Base-by-base conservation (phyloP, 306 rosid species). In the Trifolium subterraneum region DNA sequence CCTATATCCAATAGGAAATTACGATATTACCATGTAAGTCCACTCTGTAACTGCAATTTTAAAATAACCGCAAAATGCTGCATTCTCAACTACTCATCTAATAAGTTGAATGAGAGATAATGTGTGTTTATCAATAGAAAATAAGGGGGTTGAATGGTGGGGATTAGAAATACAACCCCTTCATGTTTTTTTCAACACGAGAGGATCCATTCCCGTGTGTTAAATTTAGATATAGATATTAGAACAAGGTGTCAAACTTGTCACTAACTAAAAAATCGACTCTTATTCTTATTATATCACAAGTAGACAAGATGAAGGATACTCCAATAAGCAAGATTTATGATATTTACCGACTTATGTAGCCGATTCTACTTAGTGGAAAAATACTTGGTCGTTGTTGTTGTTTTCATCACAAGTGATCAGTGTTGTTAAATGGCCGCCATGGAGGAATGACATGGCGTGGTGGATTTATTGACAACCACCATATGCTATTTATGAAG, bases 201-300 rank as follows among this genome's bases (percentile, higher is more conserved):
- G 19, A 59, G 64, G 64, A 59, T 59, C 36, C 38, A 25, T 19
- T 27, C 39, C 2, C 1, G 19, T 59, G 20, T 58, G 16, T 23
- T 20, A 22, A 55, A 55, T 55, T 20, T 59, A 29, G 20, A 59
- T 59, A 7, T 31, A 20, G 7, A 36, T 11, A 7, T 50, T 74
- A 23, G 59, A 48, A 51, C 31, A 23, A 23, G 63, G 42, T 70
- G 3, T 47, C 10, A 51, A 52, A 48, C 51, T 63, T 74, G 68
- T n/a, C 25, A 27, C 48, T 50, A 68, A 39, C 13, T 18, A 41
- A 73, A n/a, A 41, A 10, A 7, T 20, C 4, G 71, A 25, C 15
- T 36, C 11, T 68, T 72, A 7, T 33, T 36, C 11, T 68, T 72
- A 7, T 33, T 18, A 4, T 62, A 50, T 66, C 59, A n/a, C 12